Percentiles rank a stretch among this genome's conserved stretches.
Evolutionary conservation across 2,329 filamentous ascomycete genomes (phyloP).

Genomic region (Clarireedia paspali): DNA sequence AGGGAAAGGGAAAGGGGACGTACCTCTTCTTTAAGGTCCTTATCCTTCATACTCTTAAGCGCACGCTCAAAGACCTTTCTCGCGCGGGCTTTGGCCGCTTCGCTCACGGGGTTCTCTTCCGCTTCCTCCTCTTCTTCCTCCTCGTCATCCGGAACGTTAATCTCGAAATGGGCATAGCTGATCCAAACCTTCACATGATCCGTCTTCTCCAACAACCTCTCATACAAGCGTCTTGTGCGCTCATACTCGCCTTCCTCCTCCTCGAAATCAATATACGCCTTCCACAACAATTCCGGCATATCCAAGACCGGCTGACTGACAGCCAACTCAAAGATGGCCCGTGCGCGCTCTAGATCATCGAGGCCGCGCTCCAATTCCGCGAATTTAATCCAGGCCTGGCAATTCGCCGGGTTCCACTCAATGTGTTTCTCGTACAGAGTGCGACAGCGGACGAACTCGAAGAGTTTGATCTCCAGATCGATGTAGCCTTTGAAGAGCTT

Average conservation of each 20-base stretch:
- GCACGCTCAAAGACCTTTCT: conserved; percentile 79
- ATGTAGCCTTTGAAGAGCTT: conserved; percentile 92
- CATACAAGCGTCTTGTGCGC: conserved; percentile 72
- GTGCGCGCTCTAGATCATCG: conserved; percentile 79
- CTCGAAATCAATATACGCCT: conserved; percentile 97
- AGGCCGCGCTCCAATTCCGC: conserved; percentile 87
- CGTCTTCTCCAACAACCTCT: conserved; percentile 88
- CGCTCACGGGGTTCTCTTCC: conserved; percentile 60
- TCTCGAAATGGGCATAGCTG: conserved; percentile 96
- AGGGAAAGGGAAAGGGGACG: conserved; percentile 14
- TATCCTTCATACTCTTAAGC: conserved; percentile 79
- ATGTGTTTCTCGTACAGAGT: conserved; percentile 92
- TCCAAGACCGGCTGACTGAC: conserved; percentile 77
- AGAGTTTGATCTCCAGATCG: conserved; percentile 84
- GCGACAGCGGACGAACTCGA: conserved; percentile 87
- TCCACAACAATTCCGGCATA: conserved; percentile 98
- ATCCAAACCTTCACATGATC: conserved; percentile 99
- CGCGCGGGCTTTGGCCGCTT: conserved; percentile 75
- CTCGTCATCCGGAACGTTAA: conserved; percentile 75
- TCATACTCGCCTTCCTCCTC: conserved; percentile 92
- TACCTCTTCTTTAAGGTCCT: conserved; percentile 81
- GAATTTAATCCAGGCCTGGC: conserved; percentile 93
- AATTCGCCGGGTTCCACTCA: conserved; percentile 84
- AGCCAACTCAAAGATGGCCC: conserved; percentile 88
- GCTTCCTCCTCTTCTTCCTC: conserved; percentile 51